Percentiles rank a stretch among this genome's conserved stretches.
These are phyloP conservation scores for Coniochaeta ligniaria DNA, from an alignment of 2,329 filamentous ascomycete species.

Conservation along the genomic window DNA sequence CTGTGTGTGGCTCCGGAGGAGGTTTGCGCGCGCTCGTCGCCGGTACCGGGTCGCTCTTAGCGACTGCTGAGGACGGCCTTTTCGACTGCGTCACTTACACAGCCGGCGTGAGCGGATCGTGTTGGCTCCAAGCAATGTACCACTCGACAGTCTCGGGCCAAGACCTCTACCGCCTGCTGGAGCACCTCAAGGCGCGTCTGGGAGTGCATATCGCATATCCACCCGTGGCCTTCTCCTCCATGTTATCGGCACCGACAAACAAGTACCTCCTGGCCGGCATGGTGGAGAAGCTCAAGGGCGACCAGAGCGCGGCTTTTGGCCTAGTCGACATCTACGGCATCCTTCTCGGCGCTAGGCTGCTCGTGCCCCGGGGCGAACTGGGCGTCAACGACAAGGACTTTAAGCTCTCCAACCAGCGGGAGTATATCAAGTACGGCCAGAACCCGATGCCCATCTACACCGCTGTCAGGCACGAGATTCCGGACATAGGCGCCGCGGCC, in stretches of 20 bases:
- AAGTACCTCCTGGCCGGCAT: slow-evolving; percentile 83
- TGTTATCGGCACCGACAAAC: slow-evolving; percentile 87
- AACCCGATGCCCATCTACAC: slow-evolving; percentile 93
- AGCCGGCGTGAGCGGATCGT: slow-evolving; percentile 90
- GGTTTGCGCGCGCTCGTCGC: slow-evolving; percentile 86
- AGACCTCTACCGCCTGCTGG: slow-evolving; percentile 62
- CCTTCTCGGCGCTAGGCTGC: slow-evolving; percentile 71
- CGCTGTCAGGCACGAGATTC: slow-evolving; percentile 91
- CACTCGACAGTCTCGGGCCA: slow-evolving; percentile 70
- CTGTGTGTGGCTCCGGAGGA: slow-evolving; percentile 89
- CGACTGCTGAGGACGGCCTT: slow-evolving; percentile 76
- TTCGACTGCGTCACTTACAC: slow-evolving; percentile 95
- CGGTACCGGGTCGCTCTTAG: slow-evolving; percentile 79
- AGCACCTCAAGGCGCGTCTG: slow-evolving; percentile 80
- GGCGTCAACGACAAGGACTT: slow-evolving; percentile 71
- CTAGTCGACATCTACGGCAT: slow-evolving; percentile 91
- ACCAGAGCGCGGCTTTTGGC: slow-evolving; percentile 73
- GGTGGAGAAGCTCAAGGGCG: slow-evolving; percentile 85
- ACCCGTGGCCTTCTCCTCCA: slow-evolving; percentile 69
- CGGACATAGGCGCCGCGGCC: slow-evolving; percentile 43
- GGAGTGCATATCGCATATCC: slow-evolving; percentile 90
- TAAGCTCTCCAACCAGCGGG: slow-evolving; percentile 82
- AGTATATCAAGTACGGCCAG: slow-evolving; percentile 68
- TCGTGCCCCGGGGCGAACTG: slow-evolving; percentile 81
- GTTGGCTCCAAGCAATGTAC: slow-evolving; percentile 88